These are phyloP conservation scores for Colletotrichum sp. DNA, from an alignment of 2,329 filamentous ascomycete species.

Conservation along the genomic window DNA sequence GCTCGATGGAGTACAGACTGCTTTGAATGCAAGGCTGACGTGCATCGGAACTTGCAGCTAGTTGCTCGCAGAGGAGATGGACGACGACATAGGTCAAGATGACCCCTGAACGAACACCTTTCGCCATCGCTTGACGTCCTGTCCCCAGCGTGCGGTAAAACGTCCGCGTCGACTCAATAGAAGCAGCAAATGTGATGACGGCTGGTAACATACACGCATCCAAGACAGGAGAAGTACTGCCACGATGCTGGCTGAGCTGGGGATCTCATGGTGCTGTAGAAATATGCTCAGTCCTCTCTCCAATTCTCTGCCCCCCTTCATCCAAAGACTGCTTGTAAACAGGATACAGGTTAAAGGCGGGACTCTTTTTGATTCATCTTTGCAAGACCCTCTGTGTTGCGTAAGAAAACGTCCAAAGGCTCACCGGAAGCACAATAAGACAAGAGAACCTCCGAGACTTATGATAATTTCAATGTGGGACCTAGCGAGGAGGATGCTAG, in stretches of 20 bases:
- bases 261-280: no score
- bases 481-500: background rate
- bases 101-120: no score
- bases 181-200: no score
- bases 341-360: background rate
- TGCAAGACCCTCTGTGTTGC: background rate
- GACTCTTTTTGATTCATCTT: background rate
- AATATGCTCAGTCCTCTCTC: background rate
- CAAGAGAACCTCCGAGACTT: background rate
- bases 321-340: background rate
- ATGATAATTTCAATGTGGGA: background rate
- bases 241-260: no score
- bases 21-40: background rate
- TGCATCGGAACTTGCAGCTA: background rate
- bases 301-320: background rate
- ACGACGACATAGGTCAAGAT: no score
- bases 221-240: no score
- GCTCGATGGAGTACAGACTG: background rate
- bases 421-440: background rate
- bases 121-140: no score
- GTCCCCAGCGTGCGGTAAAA: no score
- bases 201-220: no score
- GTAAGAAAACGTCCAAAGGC: background rate
- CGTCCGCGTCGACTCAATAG: no score
- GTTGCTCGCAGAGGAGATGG: background rate